Evolutionary conservation across 2,329 filamentous ascomycete species (phyloP), one percentile per base, ranked within the genome.

Genomic region (Talaromyces sp.): DNA sequence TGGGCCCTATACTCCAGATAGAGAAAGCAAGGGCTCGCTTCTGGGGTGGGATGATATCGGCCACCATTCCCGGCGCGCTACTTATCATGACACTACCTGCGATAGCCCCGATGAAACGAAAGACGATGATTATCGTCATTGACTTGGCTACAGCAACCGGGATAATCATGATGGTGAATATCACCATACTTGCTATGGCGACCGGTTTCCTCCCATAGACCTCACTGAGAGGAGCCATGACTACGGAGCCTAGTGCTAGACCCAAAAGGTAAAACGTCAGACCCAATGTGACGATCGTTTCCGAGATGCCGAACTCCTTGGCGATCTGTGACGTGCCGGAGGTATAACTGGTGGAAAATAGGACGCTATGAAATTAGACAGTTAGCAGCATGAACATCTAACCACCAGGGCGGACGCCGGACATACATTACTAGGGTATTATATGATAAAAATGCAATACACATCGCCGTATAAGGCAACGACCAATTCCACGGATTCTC

Each of bases 11-110:
- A 61, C 81, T 84, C 85, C 91, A 96, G 35, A 96, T 79, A 4
- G 86, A 89, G 73, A 96, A 90, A 41, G 87, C 87, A n/a, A 94
- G 75, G 2, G 90, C 89, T 15, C 92, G 85, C 66, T 89, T 85
- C 51, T 95, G 85, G 46, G 93, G 89, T 13, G 56, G 56, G 5
- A 58, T 40, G 22, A 61, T 45, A 58, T 68, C 66, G n/a, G 61
- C 58, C 46, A 66, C 66, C 22, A 64, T 67, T 5, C 66, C 66
- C 1, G 66, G 64, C 9, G 64, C 66, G 43, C 64, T 64, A 41
- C 63, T 64, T 48, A 67, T 61, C n/a, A 62, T 63, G 6, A 66
- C 62, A 17, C 64, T 63, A 19, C 64, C 65, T 50, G 66, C 66
- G 4, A 67, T 56, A 2, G 65, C 66, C 0, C 64, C 65, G 36